Conservation (phyloP, 257 asterid species). For the Nicotiana tomentosiformis region DNA sequence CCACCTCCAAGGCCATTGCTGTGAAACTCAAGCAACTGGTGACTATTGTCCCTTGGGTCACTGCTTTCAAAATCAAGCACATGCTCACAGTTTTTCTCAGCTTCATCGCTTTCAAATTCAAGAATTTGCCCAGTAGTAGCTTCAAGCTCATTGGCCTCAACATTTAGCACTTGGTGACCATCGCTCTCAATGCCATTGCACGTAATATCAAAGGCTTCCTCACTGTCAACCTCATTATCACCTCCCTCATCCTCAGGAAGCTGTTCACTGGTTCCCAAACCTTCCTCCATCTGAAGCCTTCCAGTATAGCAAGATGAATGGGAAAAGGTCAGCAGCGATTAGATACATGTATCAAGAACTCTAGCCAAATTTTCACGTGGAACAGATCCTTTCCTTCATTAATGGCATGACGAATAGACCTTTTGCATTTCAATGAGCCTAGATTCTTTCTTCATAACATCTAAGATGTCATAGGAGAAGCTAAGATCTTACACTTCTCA, state of each 20-base stretch:
- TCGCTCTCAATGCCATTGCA: conserved; percentile 19
- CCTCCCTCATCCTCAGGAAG: conserved; percentile 22
- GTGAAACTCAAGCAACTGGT: conserved; percentile 14
- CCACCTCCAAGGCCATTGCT: conserved; percentile 12
- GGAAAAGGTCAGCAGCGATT: background rate
- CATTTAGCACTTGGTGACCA: conserved; percentile 7
- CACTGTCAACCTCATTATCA: conserved; percentile 16
- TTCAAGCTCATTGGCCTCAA: conserved; percentile 11
- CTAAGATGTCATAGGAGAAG: background rate
- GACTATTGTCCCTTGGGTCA: conserved; percentile 14
- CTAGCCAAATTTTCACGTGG: background rate
- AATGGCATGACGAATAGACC: background rate
- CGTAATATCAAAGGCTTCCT: conserved; percentile 22
- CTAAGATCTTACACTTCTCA: background rate
- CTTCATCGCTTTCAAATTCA: conserved; percentile 18
- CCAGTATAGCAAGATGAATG: background rate
- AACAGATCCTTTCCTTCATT: background rate
- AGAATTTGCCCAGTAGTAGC: conserved; percentile 21
- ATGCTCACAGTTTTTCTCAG: conserved; percentile 18
- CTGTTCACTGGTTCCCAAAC: conserved; percentile 23
- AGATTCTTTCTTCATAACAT: background rate
- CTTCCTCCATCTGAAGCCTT: conserved; percentile 25
- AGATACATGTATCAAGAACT: conserved; percentile 3
- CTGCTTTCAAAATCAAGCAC: conserved; percentile 21
- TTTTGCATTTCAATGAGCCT: conserved; percentile 4